Conservation (phyloP, 2,329 filamentous ascomycete species). For the Herpotrichia juniperi region DNA sequence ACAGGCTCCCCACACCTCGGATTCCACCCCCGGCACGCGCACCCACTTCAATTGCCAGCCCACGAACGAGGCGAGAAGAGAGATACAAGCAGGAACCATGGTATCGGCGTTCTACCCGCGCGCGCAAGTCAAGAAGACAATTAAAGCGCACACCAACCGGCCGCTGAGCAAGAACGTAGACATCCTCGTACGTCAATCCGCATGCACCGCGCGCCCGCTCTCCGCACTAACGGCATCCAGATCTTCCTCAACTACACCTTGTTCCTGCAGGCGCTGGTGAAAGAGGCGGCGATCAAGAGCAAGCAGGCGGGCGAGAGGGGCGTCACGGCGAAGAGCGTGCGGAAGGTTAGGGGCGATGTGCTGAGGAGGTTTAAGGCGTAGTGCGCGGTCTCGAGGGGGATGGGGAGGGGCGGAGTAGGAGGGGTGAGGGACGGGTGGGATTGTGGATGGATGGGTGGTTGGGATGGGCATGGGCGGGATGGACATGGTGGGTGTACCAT, state of each 20-base stretch:
- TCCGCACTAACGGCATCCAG: no score
- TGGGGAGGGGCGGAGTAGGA: background rate
- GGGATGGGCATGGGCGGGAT: no score
- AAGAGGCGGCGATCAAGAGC: constrained; percentile 77
- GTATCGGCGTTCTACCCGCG: constrained; percentile 82
- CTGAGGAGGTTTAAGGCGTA: constrained; percentile 47
- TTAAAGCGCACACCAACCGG: constrained; percentile 85
- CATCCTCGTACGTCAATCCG: constrained; percentile 76
- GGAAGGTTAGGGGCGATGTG: constrained; percentile 72
- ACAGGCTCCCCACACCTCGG: no score
- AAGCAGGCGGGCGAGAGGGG: constrained; percentile 73
- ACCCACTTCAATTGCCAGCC: no score
- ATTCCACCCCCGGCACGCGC: no score
- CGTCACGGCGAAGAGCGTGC: constrained; percentile 76
- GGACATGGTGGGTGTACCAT: no score
- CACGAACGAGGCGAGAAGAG: no score
- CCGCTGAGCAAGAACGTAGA: constrained; percentile 85
- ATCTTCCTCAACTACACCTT: constrained; percentile 85
- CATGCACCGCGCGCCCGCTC: no score
- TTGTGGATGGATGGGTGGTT: background rate
- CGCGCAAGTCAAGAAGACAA: constrained; percentile 83
- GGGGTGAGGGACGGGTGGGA: background rate
- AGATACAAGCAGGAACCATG: no score
- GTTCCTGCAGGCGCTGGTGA: constrained; percentile 79
- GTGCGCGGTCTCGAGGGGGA: background rate